phyloP scores from a whole-genome alignment of 345 rosid genomes.

The Salix brachista region DNA sequence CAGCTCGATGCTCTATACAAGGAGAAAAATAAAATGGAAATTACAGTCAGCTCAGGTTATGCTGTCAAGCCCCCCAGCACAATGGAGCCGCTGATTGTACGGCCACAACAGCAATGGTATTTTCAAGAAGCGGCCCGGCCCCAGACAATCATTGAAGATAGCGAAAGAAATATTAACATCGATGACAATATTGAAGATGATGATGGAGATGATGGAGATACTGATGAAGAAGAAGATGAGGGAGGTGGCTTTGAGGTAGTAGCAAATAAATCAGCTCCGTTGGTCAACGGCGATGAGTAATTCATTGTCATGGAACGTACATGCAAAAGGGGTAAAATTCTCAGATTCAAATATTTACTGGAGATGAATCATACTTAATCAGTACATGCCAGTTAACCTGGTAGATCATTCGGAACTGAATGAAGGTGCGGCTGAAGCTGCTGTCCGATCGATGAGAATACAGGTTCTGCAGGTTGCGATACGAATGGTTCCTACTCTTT shows the following conservation, averaged over 20 bases:
- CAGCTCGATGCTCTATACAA: conserved; percentile 40
- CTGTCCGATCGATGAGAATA: background rate
- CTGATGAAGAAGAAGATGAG: conserved; percentile 23
- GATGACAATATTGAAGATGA: conserved; percentile 2
- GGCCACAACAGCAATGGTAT: conserved; percentile 19
- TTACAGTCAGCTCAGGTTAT: conserved; percentile 1
- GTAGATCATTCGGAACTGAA: background rate
- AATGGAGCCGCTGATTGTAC: conserved; percentile 11
- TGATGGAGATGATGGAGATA: conserved; percentile 1
- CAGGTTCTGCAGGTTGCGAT: background rate
- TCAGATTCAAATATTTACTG: background rate
- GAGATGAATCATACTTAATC: background rate
- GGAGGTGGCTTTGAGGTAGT: conserved; percentile 17
- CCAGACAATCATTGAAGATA: background rate
- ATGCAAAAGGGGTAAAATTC: background rate
- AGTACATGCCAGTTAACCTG: background rate
- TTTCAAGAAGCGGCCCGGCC: background rate
- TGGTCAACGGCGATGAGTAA: conserved; percentile 13
- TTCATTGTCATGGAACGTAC: background rate
- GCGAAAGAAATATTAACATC: background rate
- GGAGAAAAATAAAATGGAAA: conserved; percentile 15
- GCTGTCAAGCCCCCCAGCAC: background rate
- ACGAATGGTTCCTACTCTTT: background rate
- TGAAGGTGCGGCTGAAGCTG: background rate
- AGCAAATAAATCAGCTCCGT: conserved; percentile 6